phyloP scores from a whole-genome alignment of 2,329 filamentous ascomycete genomes.

The Colletotrichum sp. region DNA sequence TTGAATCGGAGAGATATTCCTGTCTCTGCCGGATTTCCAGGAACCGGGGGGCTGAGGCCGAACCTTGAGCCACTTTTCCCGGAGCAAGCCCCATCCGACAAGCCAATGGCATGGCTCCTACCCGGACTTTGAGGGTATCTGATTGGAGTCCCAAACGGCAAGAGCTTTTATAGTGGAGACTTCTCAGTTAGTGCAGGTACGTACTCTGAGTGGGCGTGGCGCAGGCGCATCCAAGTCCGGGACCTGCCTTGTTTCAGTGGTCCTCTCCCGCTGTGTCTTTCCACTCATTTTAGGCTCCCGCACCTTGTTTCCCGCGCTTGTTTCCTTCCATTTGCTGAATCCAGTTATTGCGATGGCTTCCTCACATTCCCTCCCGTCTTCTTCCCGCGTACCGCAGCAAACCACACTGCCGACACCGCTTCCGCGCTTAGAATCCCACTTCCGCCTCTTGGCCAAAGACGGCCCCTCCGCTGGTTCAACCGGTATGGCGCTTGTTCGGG shows the following conservation, averaged over 20 bases:
- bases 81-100: neutral
- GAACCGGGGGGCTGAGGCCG: neutral
- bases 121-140: neutral
- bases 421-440: neutral
- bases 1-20: neutral
- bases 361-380: neutral
- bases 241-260: neutral
- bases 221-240: neutral
- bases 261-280: neutral
- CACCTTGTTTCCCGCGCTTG: neutral
- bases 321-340: neutral
- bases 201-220: neutral
- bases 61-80: neutral
- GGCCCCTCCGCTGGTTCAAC: neutral
- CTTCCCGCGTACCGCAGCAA: slow-evolving; percentile 12
- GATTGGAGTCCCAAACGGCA: neutral
- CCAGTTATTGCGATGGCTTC: neutral
- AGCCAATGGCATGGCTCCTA: neutral
- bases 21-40: neutral
- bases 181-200: neutral
- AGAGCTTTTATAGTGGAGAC: neutral
- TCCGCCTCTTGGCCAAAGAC: neutral
- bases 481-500: neutral
- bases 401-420: neutral
- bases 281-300: neutral